Percentiles rank a stretch among this genome's conserved stretches.
phyloP scores from a whole-genome alignment of 441 rosid species.

The Bocquillonia castaneifolia region DNA sequence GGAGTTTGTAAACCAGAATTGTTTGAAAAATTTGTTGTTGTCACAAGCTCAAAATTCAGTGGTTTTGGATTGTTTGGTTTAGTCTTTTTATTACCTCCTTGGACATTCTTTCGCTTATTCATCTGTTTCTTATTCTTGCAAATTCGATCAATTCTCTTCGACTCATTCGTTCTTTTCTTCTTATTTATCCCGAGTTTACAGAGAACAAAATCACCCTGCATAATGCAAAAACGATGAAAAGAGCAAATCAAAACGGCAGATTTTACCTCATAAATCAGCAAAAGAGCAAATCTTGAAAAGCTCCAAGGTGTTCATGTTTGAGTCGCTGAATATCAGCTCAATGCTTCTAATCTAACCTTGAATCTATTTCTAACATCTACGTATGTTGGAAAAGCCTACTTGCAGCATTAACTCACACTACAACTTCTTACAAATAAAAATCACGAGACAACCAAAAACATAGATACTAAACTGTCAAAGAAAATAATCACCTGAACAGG shows the following conservation, averaged over 20 bases:
- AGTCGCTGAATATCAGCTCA: not conserved
- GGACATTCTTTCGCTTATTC: not conserved
- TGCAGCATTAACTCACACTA: not conserved
- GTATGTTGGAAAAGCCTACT: not conserved
- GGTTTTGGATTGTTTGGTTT: not conserved
- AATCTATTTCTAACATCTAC: not conserved
- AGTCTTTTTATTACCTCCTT: not conserved
- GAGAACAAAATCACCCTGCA: conserved; percentile 19
- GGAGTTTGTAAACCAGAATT: not conserved
- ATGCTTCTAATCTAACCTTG: not conserved
- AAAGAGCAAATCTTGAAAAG: not conserved
- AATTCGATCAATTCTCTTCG: not conserved
- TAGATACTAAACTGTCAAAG: no score
- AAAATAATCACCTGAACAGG: conserved; percentile 23
- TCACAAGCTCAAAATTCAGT: no score
- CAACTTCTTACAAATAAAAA: not conserved
- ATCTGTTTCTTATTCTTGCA: not conserved
- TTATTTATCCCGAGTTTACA: conserved; percentile 11
- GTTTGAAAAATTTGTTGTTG: not conserved
- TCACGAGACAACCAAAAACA: no score
- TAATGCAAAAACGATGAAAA: not conserved
- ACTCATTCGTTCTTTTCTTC: not conserved
- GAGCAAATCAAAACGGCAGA: not conserved
- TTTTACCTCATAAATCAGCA: not conserved
- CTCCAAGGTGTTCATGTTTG: not conserved